A percentile compares a stretch with the other conserved stretches of the same genome.
phyloP scores from a whole-genome alignment of 2,329 filamentous ascomycete genomes.

The Tolypocladium ovalisporum region DNA sequence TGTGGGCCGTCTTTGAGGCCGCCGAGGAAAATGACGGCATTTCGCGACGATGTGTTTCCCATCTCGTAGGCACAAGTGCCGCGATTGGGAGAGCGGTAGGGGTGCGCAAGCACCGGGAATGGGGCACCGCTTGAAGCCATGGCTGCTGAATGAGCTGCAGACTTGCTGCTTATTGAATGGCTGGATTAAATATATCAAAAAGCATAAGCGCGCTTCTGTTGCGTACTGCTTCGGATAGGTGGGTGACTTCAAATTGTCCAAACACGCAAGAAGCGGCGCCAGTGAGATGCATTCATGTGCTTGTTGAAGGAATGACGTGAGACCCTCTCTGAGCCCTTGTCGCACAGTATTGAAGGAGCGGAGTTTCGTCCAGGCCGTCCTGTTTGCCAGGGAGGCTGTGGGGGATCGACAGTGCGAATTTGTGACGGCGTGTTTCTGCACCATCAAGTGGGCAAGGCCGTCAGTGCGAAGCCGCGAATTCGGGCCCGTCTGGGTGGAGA shows the following conservation, averaged over 20 bases:
- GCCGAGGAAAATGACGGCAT: constrained; percentile 59
- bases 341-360: neutral
- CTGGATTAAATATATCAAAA: neutral
- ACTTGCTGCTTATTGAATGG: neutral
- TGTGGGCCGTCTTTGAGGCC: constrained; percentile 61
- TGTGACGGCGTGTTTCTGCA: neutral
- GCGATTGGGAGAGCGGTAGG: constrained; percentile 28
- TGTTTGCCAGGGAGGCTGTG: neutral
- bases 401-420: neutral
- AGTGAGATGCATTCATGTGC: neutral
- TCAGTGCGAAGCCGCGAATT: neutral
- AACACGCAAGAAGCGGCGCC: neutral
- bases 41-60: constrained; percentile 28
- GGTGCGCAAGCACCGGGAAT: constrained; percentile 35
- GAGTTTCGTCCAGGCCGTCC: neutral
- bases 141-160: neutral
- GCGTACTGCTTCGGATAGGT: neutral
- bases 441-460: neutral
- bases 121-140: constrained; percentile 17
- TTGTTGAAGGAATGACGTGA: neutral
- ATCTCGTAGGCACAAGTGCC: constrained; percentile 36
- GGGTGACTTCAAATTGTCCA: neutral
- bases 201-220: neutral
- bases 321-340: neutral
- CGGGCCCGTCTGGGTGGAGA: neutral